Conservation (phyloP, 257 asterid species). For the Gardenia jasminoides region DNA sequence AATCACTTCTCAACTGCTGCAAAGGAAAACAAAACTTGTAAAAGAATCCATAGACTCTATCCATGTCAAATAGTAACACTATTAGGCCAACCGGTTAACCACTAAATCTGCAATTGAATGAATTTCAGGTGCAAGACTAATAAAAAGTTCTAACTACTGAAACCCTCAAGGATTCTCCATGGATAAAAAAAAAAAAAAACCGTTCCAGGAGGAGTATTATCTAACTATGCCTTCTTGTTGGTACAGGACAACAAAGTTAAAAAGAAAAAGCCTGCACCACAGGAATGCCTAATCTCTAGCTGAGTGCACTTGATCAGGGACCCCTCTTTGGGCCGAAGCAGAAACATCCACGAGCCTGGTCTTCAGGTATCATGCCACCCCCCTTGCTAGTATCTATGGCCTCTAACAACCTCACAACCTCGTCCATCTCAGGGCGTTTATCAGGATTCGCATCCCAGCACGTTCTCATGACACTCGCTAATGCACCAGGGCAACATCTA, state of each 20-base stretch:
- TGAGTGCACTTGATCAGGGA: slow-evolving; percentile 27
- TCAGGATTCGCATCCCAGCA: slow-evolving; percentile 57
- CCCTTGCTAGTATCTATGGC: slow-evolving; percentile 53
- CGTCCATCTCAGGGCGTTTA: slow-evolving; percentile 54
- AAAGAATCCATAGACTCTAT: not conserved
- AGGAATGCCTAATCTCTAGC: not conserved
- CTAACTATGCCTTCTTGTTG: not conserved
- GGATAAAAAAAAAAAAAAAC: not conserved
- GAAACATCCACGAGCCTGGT: slow-evolving; percentile 41
- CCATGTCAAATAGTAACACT: not conserved
- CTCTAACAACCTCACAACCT: slow-evolving; percentile 48
- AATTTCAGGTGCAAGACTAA: not conserved
- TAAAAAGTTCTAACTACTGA: not conserved
- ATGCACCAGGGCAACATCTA: slow-evolving; percentile 51
- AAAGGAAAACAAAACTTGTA: not conserved
- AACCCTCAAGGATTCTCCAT: not conserved
- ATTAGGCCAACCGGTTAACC: not conserved
- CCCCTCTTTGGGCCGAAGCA: slow-evolving; percentile 37
- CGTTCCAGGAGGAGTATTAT: not conserved
- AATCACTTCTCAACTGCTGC: no score
- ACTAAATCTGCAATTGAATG: slow-evolving; percentile 2
- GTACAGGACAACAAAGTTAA: slow-evolving; percentile 8
- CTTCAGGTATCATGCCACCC: slow-evolving; percentile 61
- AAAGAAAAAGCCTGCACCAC: slow-evolving; percentile 3
- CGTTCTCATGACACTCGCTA: slow-evolving; percentile 46